phyloP scores from a whole-genome alignment of 2,329 filamentous ascomycete genomes.

The Hirsutella thompsonii region DNA sequence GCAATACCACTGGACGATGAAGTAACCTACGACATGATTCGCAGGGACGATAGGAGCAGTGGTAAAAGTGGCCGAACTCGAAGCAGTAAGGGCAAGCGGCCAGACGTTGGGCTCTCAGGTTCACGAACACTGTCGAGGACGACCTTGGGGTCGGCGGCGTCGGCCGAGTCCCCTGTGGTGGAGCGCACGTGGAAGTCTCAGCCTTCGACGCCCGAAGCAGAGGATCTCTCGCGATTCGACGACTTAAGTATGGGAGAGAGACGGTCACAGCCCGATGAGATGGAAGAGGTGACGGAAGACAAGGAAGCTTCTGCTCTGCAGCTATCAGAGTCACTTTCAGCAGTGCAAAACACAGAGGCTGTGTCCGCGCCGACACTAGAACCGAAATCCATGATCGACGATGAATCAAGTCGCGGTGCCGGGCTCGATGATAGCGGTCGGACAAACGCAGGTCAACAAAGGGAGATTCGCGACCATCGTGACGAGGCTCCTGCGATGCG shows the following conservation, averaged over 20 bases:
- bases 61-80: slow-evolving; percentile 36
- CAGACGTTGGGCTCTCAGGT: slow-evolving; percentile 18
- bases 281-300: slow-evolving; percentile 37
- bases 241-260: slow-evolving; percentile 42
- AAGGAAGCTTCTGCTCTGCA: slow-evolving; percentile 38
- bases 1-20: slow-evolving; percentile 88
- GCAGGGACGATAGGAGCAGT: slow-evolving; percentile 63
- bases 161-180: slow-evolving; percentile 17
- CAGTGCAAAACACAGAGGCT: slow-evolving; percentile 6
- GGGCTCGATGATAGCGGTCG: too few species aligned
- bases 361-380: slow-evolving; percentile 5
- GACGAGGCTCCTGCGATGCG: not conserved
- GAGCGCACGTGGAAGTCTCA: slow-evolving; percentile 14
- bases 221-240: slow-evolving; percentile 31
- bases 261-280: slow-evolving; percentile 35
- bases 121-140: slow-evolving; percentile 45
- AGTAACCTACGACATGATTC: slow-evolving; percentile 71
- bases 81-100: slow-evolving; percentile 47
- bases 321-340: slow-evolving; percentile 35
- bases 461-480: not conserved
- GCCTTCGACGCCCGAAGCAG: slow-evolving; percentile 22
- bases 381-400: slow-evolving; percentile 15
- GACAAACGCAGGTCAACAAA: not conserved
- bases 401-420: slow-evolving; percentile 6
- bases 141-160: slow-evolving; percentile 35